Evolutionary conservation across 306 rosid species (phyloP), one percentile per base, ranked within the genome.

Genomic region (Leucaena leucocephala): DNA sequence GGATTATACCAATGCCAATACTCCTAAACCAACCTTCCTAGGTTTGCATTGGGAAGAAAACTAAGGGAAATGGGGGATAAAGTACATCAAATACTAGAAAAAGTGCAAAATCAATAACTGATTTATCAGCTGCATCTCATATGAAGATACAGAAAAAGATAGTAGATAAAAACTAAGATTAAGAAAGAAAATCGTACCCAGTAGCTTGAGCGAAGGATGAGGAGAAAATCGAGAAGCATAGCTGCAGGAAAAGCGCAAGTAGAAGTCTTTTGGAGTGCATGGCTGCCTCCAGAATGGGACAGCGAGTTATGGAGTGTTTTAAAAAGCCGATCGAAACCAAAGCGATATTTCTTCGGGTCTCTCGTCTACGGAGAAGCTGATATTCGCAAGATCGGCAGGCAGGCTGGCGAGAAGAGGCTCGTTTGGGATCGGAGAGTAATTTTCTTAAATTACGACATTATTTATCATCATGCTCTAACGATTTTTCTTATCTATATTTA

Each of bases 201-300:
- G 88, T 7, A 14, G 97, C 87, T 68, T 85, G 78, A 22, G 94
- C 94, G 77, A 84, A 75, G 19, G 98, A 87, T 4, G 84, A 75
- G 82, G 89, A 77, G 33, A 89, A 27, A 67, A 89, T 58, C 48
- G 89, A 76, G 81, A 84, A 86, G 87, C 84, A 89, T 0, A 86
- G 43, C 38, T 84, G 92, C 4, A 84, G 57, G 65, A 84, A 71
- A 45, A 93, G 83, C 67, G 87, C 21, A 77, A 89, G 82, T 46
- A 86, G 0, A 63, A 86, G 68, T 22, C 87, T 69, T 66, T 77
- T 85, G 82, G 90, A 89, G 83, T 82, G 78, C 83, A 75, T 77
- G 80, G 82, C 81, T 27, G 27, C 27, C 38, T 68, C 78, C 82
- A 77, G 72, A 21, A 69, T 69, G 44, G 59, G 48, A 67, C 59